A percentile compares a stretch with the other conserved stretches of the same genome.
Evolutionary conservation across 306 rosid genomes (phyloP).

Genomic region (Carpinus viminea): DNA sequence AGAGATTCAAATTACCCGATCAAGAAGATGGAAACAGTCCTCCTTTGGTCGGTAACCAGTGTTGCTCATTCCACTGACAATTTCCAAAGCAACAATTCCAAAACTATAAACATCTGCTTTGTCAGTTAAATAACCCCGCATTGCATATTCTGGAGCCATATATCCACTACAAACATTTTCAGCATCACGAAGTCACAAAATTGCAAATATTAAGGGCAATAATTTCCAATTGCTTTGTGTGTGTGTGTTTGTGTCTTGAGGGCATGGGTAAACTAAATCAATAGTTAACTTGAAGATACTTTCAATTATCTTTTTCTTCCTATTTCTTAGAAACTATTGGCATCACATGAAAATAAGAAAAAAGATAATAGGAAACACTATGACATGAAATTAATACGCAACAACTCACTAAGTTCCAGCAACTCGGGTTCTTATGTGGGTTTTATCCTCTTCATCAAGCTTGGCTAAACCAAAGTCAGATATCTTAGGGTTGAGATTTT

Average conservation of each 20-base stretch:
- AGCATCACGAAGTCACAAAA: neutral
- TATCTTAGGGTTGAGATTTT: conserved; percentile 38
- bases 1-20: conserved; percentile 31
- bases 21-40: conserved; percentile 27
- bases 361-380: neutral
- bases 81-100: conserved; percentile 34
- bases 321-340: neutral
- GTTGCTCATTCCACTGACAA: conserved; percentile 31
- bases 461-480: conserved; percentile 47
- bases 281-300: neutral
- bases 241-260: no score
- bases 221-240: neutral
- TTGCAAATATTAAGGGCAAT: neutral
- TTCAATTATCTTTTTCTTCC: neutral
- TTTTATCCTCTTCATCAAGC: conserved; percentile 42
- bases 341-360: neutral
- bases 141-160: conserved; percentile 40
- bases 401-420: conserved; percentile 39
- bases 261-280: neutral
- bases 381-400: neutral
- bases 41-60: conserved; percentile 13
- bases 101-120: conserved; percentile 42
- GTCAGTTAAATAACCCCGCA: conserved; percentile 35
- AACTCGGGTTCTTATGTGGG: conserved; percentile 42
- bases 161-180: conserved; percentile 27